Evolutionary conservation across 2,329 filamentous ascomycete genomes (phyloP), one percentile per base, ranked within the genome.

Genomic region (Ustulina deusta): DNA sequence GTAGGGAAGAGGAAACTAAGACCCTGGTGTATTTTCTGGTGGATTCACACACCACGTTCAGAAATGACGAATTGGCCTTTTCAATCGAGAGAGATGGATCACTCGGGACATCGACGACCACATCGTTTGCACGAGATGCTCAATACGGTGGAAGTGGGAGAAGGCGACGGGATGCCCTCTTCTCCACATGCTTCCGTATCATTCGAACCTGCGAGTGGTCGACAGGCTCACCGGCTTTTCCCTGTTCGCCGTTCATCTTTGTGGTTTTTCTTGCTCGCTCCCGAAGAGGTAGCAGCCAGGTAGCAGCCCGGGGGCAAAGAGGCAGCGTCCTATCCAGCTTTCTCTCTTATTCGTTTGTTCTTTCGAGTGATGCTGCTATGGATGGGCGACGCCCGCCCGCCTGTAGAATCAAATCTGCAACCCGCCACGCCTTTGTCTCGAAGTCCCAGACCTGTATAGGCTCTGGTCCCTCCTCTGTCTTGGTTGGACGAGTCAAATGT

Each of bases 11-110:
- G 13, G 20, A 10, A 22, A 48, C 66, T 68, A 71, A 66, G 69
- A 71, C 69, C 69, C 71, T 71, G 68, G 69, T 69, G 25, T 44
- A 5, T 64, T 66, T 40, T 15, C 15, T 32, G 65, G 69, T 71
- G 69, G 69, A 71, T 72, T 68, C n/a, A 69, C 69, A 71, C 67
- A 70, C 69, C 69, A 71, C 54, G 48, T 66, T 66, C 29, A 51
- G 42, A 64, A 66, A 66, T 66, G 66, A 66, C 34, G 60, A 55
- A 25, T 64, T 65, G 63, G 32, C 60, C 42, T 59, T 56, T 61
- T 44, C 55, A 49, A 32, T 52, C 32, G 57, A 25, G 52, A 25
- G 52, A 58, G 60, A 29, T 61, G 51, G 61, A 22, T 64, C 52
- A 49, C 46, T 57, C 55, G 63, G 38, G 57, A 65, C 3, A 17